Conservation (phyloP, 1,284 basidiomycete genomes). For the Cerioporus squamosus region DNA sequence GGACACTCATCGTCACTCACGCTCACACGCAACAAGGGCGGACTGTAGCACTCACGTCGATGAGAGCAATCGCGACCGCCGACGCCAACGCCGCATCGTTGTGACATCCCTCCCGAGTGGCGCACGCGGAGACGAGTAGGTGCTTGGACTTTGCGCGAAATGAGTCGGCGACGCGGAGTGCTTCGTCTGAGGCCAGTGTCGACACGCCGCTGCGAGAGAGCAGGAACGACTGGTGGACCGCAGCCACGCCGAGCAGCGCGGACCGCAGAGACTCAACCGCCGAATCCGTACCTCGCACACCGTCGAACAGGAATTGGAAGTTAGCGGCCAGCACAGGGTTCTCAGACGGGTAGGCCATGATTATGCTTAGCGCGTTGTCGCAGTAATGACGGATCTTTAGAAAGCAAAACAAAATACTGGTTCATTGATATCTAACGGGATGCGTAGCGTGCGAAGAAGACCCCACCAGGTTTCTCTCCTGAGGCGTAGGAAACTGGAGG, state of each 20-base stretch:
- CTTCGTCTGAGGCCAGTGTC: conserved; percentile 29
- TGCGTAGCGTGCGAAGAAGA: conserved; percentile 48
- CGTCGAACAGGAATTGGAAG: conserved; percentile 36
- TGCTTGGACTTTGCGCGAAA: conserved; percentile 34
- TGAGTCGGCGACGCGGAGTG: conserved; percentile 32
- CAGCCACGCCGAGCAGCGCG: conserved; percentile 32
- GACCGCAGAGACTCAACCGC: conserved; percentile 34
- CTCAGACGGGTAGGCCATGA: conserved; percentile 40
- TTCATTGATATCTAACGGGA: conserved; percentile 55
- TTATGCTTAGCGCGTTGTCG: conserved; percentile 41
- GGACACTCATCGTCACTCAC: conserved; percentile 4
- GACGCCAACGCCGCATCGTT: conserved; percentile 46
- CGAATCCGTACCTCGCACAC: conserved; percentile 31
- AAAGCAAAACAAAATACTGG: conserved; percentile 36
- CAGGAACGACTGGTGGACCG: conserved; percentile 35
- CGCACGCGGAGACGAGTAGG: conserved; percentile 33
- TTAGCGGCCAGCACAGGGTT: conserved; percentile 37
- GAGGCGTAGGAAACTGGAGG: conserved; percentile 45
- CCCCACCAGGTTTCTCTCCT: conserved; percentile 57
- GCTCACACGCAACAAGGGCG: conserved; percentile 4
- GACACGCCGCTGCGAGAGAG: conserved; percentile 30
- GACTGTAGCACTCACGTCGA: conserved; percentile 41
- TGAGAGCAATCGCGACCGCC: conserved; percentile 42
- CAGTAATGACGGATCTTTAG: conserved; percentile 44
- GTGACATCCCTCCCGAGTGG: conserved; percentile 29